A percentile compares a stretch with the other conserved stretches of the same genome.
Evolutionary conservation across 768 basidiomycete species (phyloP).

Genomic region (Trametes cubensis): DNA sequence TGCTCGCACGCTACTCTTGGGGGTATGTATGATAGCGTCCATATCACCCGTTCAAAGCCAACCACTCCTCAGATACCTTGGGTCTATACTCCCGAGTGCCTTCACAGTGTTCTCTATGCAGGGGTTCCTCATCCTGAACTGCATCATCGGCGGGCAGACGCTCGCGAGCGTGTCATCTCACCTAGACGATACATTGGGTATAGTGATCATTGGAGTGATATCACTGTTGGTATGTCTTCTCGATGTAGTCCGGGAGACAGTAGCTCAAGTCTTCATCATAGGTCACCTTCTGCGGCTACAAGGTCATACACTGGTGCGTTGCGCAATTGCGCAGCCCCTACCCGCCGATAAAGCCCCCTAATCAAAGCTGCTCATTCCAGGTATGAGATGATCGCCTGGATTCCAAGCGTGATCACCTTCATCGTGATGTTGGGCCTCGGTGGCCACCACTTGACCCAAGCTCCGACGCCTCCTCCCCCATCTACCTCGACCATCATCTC

Average conservation of each 20-base stretch:
- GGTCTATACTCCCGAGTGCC: slow-evolving; percentile 39
- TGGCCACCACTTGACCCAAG: slow-evolving; percentile 37
- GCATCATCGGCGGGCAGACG: slow-evolving; percentile 53
- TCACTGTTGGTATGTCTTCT: slow-evolving; percentile 40
- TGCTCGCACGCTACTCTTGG: slow-evolving; percentile 55
- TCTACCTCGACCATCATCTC: slow-evolving; percentile 42
- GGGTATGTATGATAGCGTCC: slow-evolving; percentile 37
- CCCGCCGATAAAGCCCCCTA: no score
- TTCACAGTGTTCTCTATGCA: slow-evolving; percentile 49
- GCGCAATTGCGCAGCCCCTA: no score
- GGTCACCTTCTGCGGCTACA: slow-evolving; percentile 41
- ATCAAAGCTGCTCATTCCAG: slow-evolving; percentile 6
- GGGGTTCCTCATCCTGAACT: slow-evolving; percentile 53
- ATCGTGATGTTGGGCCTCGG: slow-evolving; percentile 42
- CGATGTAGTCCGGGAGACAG: no score
- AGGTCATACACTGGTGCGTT: slow-evolving; percentile 38
- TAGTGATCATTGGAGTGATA: slow-evolving; percentile 46
- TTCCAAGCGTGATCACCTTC: slow-evolving; percentile 43
- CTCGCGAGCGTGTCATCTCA: slow-evolving; percentile 43
- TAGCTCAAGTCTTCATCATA: neutral
- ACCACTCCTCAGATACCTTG: slow-evolving; percentile 39
- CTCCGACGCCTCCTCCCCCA: slow-evolving; percentile 32
- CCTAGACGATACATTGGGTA: slow-evolving; percentile 40
- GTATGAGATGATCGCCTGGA: slow-evolving; percentile 44
- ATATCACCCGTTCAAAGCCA: neutral